Evolutionary conservation across 805 yeast genomes (phyloP).

Genomic region (Saccharomycopsis sp.): DNA sequence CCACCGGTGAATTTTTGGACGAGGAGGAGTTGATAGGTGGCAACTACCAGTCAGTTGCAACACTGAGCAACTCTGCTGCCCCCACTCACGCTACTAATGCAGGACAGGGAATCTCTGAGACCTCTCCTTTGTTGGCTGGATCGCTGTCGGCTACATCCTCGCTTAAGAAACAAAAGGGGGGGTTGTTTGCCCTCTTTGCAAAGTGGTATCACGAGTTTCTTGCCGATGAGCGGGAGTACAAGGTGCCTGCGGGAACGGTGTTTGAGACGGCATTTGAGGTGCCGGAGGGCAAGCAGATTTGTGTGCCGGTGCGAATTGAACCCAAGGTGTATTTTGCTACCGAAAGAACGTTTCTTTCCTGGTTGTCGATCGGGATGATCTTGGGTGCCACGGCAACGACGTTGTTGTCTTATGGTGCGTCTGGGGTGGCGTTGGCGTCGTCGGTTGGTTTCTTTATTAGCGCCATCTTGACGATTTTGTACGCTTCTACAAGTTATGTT

Average conservation of each 20-base stretch:
- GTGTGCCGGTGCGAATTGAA: slow-evolving; percentile 93
- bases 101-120: slow-evolving; percentile 11
- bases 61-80: too few relatives aligned
- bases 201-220: slow-evolving; percentile 34
- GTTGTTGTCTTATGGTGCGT: slow-evolving; percentile 74
- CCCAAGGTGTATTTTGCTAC: slow-evolving; percentile 99
- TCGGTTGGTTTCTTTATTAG: slow-evolving; percentile 80
- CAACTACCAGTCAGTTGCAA: slow-evolving; percentile 2
- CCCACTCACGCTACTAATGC: slow-evolving; percentile 5
- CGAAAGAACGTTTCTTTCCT: slow-evolving; percentile 86
- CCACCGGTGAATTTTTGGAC: slow-evolving; percentile 53
- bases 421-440: slow-evolving; percentile 61
- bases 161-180: too few relatives aligned
- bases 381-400: slow-evolving; percentile 86
- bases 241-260: slow-evolving; percentile 56
- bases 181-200: slow-evolving; percentile 4
- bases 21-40: slow-evolving; percentile 45
- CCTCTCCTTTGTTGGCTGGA: slow-evolving; percentile 14
- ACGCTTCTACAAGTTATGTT: slow-evolving; percentile 65
- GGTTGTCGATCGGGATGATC: slow-evolving; percentile 87
- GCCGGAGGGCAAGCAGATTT: slow-evolving; percentile 82
- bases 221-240: slow-evolving; percentile 40
- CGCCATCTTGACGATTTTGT: slow-evolving; percentile 62
- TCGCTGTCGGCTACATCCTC: neutral
- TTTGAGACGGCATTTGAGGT: slow-evolving; percentile 52